These are phyloP conservation scores for Lactifluus echinatus DNA, from an alignment of 768 basidiomycete genomes.

Conservation along the genomic window DNA sequence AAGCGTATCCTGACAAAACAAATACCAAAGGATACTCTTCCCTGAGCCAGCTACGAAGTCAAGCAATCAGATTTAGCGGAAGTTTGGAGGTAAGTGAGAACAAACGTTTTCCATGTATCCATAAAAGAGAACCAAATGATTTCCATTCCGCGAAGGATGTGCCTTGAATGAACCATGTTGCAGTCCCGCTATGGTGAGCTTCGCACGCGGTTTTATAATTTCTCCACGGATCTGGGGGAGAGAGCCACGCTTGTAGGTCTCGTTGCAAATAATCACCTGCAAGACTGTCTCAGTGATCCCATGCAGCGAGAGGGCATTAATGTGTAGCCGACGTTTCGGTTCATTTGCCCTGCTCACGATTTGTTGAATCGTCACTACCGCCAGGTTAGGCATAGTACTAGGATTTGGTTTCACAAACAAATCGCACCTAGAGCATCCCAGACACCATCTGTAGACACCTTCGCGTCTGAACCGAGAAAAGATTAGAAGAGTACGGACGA, in stretches of 20 bases:
- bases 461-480: not conserved
- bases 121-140: not conserved
- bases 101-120: not conserved
- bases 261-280: not conserved
- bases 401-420: not conserved
- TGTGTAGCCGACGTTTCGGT: not conserved
- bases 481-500: too few relatives aligned
- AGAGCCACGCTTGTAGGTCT: not conserved
- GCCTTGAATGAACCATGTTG: not conserved
- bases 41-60: not conserved
- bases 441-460: not conserved
- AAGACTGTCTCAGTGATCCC: not conserved
- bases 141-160: not conserved
- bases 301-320: too few relatives aligned
- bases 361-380: not conserved
- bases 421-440: not conserved
- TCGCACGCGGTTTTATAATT: not conserved
- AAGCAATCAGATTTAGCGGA: not conserved
- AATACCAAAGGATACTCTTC: not conserved
- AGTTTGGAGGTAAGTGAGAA: not conserved
- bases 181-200: not conserved
- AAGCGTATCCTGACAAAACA: too few relatives aligned
- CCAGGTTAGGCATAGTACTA: not conserved
- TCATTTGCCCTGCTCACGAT: not conserved
- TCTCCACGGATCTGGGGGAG: not conserved